Base-by-base conservation (phyloP, 2,329 filamentous ascomycete species). In the Domatiomyces catenatus region DNA sequence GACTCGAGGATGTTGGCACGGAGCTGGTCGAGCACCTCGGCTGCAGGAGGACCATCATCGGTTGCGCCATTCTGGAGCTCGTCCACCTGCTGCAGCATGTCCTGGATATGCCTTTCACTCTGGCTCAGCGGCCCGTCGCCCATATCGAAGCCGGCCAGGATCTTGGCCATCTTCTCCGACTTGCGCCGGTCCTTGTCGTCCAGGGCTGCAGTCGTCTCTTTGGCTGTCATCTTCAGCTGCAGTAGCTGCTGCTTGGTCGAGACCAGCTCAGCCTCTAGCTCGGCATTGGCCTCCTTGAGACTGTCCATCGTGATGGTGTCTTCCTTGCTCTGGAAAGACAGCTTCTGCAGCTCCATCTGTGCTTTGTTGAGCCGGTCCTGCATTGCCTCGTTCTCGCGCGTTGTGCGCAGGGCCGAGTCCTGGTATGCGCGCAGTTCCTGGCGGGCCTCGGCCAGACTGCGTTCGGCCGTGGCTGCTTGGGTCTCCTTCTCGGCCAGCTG, bases 171-270 rank as follows among this genome's bases (percentile, higher is more conserved):
- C 70, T 93, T 92, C 71, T 98, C 92, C 0, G 89, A 87, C 76
- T 98, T 98, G 72, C 88, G 89, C 75, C 88, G 90, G 70, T 96
- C 93, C 75, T 98, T 98, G 69, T 96, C 92, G 60, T 96, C 90
- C 18, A 93, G 72, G 15, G 87, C 83, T 7, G 88, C 88, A 44
- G 80, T 88, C 1, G 85, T 90, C 70, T 96, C 92, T 71, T 92
- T 94, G 51, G 90, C 88, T 59, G 81, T 92, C 85, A 96, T 95
- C 72, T 90, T 90, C 46, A 92, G 88, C 66, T 96, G 89, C 17
- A 96, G 75, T 48, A 98, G 79, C 64, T 61, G 89, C 66, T 95
- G 89, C 71, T 96, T 96, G 53, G 96, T 78, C 51, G 95, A 90
- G 63, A 96, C 90, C 28, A 98, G 72, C 67, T 98, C 92, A 0